Evolutionary conservation across 192 early-diverging fungal genomes (phyloP), one percentile per base, ranked within the genome.

Genomic region (Coemansia sp.): DNA sequence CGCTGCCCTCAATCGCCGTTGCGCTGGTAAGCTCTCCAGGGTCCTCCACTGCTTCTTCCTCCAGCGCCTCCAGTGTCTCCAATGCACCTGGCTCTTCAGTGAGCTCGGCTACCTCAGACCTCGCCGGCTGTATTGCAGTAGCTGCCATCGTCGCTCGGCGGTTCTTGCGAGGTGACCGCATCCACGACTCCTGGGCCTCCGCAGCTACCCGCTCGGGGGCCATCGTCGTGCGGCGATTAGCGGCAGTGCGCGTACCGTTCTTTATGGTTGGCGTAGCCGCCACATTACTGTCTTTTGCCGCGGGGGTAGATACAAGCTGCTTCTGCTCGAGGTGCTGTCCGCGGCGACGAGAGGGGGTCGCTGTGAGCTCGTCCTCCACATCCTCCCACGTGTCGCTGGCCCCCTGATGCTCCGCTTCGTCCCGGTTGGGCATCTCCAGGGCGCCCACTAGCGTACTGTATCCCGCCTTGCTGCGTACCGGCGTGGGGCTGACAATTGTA

Each of bases 401-500:
- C 5, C 5, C 13, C 14, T 16, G 14, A 4, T 21, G 7, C 21
- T 47, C 23, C 8, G 5, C 21, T 16, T 22, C 13, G 16, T 41
- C 31, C 16, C 9, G 38, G 25, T 35, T 16, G 7, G 66, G 52
- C 31, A 69, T 56, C 9, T 69, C 66, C 26, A 69, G 36, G 0
- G 66, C 66, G 0, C 66, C 66, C 23, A 69, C 43, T 1, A 69
- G 44, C 4, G 58, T 49, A 18, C 51, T 59, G 29, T 62, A 62
- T 22, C 38, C 46, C 0, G 58, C 27, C 1, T 44, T 44, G 40
- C 50, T 62, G 21, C 66, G 53, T 9, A 69, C 50, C 0, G 66
- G 66, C 11, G 66, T 69, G 9, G 67, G 59, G 31, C 67, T 70
- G 17, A 62, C 20, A 3, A 70, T 44, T 28, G 53, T 51, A 31